These are phyloP conservation scores for Lecanosticta acicola DNA, from an alignment of 2,329 filamentous ascomycete genomes.

Conservation along the genomic window DNA sequence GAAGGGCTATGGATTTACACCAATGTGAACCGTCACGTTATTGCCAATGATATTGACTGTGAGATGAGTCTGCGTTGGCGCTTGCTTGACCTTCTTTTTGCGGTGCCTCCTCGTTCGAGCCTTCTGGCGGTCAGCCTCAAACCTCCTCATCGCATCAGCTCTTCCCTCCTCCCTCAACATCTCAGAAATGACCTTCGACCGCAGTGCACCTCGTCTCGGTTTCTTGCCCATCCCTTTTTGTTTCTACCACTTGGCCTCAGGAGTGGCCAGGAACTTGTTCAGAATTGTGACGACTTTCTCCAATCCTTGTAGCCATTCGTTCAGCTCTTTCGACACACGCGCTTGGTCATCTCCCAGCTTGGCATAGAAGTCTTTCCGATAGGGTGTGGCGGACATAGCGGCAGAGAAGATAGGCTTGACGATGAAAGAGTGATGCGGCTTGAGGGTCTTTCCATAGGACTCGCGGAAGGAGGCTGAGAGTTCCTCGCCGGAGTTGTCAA, in stretches of 20 bases:
- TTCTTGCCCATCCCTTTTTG: neutral
- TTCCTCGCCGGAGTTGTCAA: constrained; percentile 63
- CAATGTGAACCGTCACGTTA: too few relatives aligned
- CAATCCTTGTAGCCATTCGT: constrained; percentile 68
- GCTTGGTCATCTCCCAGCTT: constrained; percentile 68
- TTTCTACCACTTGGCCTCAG: constrained; percentile 41
- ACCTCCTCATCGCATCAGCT: too few relatives aligned
- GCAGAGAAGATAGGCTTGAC: constrained; percentile 89
- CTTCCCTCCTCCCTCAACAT: too few relatives aligned
- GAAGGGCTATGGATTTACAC: too few relatives aligned
- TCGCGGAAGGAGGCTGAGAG: constrained; percentile 79
- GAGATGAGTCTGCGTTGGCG: too few relatives aligned
- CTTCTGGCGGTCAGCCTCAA: too few relatives aligned
- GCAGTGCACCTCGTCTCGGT: too few relatives aligned
- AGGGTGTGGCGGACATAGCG: constrained; percentile 88
- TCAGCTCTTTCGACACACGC: constrained; percentile 60
- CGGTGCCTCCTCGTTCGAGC: too few relatives aligned
- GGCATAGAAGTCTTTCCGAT: constrained; percentile 85
- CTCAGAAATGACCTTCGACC: too few relatives aligned
- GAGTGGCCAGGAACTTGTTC: constrained; percentile 54
- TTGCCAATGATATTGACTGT: too few relatives aligned
- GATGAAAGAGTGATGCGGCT: constrained; percentile 83
- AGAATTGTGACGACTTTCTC: constrained; percentile 75
- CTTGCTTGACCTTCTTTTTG: too few relatives aligned
- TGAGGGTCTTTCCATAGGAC: constrained; percentile 81